Conservation (phyloP, 1,284 basidiomycete genomes). For the Ustilago bromivora region DNA sequence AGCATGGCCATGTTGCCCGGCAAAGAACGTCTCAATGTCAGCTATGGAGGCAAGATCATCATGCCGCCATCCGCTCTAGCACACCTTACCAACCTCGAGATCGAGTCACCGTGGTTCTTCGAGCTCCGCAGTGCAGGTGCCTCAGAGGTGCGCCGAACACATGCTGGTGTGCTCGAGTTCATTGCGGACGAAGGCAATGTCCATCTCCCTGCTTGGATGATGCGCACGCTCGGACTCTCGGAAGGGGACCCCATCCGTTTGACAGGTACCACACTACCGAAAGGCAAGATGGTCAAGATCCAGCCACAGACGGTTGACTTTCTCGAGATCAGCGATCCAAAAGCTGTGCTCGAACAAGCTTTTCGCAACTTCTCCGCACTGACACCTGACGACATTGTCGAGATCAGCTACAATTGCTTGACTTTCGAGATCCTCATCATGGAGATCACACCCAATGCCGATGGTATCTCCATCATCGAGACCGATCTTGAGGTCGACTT, state of each 20-base stretch:
- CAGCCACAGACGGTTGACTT: slow-evolving; percentile 97
- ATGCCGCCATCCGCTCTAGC: slow-evolving; percentile 97
- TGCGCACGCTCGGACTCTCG: slow-evolving; percentile 90
- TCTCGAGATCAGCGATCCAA: slow-evolving; percentile 87
- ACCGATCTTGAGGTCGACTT: slow-evolving; percentile 90
- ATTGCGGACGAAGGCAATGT: slow-evolving; percentile 97
- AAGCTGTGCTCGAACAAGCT: slow-evolving; percentile 95
- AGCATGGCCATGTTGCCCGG: slow-evolving; percentile 86
- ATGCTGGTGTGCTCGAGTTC: slow-evolving; percentile 97
- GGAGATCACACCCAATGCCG: slow-evolving; percentile 82
- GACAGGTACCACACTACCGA: slow-evolving; percentile 85
- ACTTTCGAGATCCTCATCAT: slow-evolving; percentile 95
- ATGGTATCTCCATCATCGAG: slow-evolving; percentile 89
- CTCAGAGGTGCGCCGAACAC: slow-evolving; percentile 74
- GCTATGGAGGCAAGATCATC: slow-evolving; percentile 97
- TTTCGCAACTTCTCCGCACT: slow-evolving; percentile 87
- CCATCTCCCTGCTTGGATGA: slow-evolving; percentile 99
- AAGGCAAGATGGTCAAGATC: slow-evolving; percentile 95
- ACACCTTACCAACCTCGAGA: slow-evolving; percentile 85
- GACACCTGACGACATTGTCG: slow-evolving; percentile 71
- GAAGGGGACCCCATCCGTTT: slow-evolving; percentile 96
- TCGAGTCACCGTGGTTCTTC: slow-evolving; percentile 96
- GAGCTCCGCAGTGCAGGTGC: slow-evolving; percentile 84
- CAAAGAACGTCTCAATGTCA: slow-evolving; percentile 84
- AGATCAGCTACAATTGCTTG: slow-evolving; percentile 76